Evolutionary conservation across 2,329 filamentous ascomycete species (phyloP).

Genomic region (Aspergillus fijiensis): DNA sequence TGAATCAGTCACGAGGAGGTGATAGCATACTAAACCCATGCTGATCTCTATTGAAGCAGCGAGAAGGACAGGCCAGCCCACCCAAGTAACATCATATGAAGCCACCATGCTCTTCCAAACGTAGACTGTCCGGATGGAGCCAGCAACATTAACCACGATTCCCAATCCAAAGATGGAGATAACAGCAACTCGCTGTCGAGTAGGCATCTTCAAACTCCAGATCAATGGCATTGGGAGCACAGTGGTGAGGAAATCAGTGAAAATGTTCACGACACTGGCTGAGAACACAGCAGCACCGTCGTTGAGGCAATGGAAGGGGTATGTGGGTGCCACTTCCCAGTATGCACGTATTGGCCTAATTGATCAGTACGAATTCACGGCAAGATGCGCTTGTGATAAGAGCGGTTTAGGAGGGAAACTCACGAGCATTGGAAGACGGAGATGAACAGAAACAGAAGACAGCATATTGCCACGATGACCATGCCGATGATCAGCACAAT

Average conservation of each 20-base stretch:
- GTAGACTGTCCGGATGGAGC: constrained; percentile 35
- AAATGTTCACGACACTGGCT: constrained; percentile 39
- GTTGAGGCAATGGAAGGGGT: constrained; percentile 30
- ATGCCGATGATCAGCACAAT: constrained; percentile 25
- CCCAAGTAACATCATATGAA: constrained; percentile 37
- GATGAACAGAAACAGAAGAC: constrained; percentile 32
- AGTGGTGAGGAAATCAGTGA: constrained; percentile 39
- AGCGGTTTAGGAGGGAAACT: constrained; percentile 16
- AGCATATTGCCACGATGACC: constrained; percentile 32
- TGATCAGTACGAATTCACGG: constrained; percentile 8
- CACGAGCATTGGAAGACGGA: constrained; percentile 45
- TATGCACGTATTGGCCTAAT: constrained; percentile 34
- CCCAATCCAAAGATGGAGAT: constrained; percentile 42
- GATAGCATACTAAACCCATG: constrained; percentile 34
- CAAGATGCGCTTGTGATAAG: not conserved
- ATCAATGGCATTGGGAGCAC: constrained; percentile 42
- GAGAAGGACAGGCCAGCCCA: constrained; percentile 35
- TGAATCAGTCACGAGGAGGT: not conserved
- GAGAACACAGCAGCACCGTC: constrained; percentile 32
- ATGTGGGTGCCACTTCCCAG: constrained; percentile 31
- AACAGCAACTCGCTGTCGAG: constrained; percentile 37
- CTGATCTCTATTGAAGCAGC: constrained; percentile 36
- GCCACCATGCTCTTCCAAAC: constrained; percentile 35
- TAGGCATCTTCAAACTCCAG: constrained; percentile 40
- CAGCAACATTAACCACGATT: constrained; percentile 37